These are phyloP conservation scores for Tetracladium setigerum DNA, from an alignment of 495 filamentous ascomycete species.

Conservation along the genomic window DNA sequence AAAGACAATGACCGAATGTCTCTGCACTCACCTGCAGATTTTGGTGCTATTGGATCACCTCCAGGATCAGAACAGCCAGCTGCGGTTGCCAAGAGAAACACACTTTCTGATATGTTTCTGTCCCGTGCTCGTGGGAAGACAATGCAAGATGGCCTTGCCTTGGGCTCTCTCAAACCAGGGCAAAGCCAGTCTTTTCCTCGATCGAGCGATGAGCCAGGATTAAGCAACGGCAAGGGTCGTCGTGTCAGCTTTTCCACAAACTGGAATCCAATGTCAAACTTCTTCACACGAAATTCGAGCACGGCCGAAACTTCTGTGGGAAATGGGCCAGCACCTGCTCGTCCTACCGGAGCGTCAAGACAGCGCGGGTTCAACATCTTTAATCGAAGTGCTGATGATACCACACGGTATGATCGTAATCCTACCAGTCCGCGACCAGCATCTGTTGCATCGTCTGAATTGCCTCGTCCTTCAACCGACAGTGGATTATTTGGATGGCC, in stretches of 20 bases:
- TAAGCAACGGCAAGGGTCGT: conserved; percentile 28
- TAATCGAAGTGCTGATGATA: conserved; percentile 50
- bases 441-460: conserved; percentile 72
- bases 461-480: conserved; percentile 76
- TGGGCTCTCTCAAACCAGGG: conserved; percentile 66
- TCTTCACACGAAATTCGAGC: conserved; percentile 38
- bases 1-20: conserved; percentile 26
- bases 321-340: conserved; percentile 35
- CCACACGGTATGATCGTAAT: conserved; percentile 47
- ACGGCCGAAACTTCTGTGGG: conserved; percentile 14
- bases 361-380: conserved; percentile 50
- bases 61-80: conserved; percentile 1
- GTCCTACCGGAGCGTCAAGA: conserved; percentile 27
- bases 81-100: conserved; percentile 20
- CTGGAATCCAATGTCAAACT: conserved; percentile 45
- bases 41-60: conserved; percentile 20
- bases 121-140: conserved; percentile 62
- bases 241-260: conserved; percentile 41
- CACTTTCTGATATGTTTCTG: conserved; percentile 59
- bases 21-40: conserved; percentile 24
- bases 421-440: conserved; percentile 67
- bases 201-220: conserved; percentile 39
- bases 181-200: conserved; percentile 79
- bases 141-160: conserved; percentile 54
- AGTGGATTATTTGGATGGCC: conserved; percentile 63